Evolutionary conservation across 352 stramenopile genomes (phyloP).

Genomic region (Globisporangium parvum): DNA sequence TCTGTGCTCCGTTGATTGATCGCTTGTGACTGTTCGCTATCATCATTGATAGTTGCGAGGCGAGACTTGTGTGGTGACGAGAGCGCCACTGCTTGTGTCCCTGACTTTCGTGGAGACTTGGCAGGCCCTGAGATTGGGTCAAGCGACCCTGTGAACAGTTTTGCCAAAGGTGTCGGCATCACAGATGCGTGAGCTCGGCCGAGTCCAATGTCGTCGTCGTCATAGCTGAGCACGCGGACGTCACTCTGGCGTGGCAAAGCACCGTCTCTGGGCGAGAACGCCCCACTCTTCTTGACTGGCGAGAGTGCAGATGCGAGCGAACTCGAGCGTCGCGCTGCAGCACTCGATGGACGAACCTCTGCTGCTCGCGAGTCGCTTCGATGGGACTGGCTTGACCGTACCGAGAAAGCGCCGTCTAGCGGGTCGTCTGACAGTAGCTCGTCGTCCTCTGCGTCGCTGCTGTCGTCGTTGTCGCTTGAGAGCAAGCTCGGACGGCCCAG

Average conservation of each 20-base stretch:
- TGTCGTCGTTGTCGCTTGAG: constrained; percentile 2
- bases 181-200: background rate
- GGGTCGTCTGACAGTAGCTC: background rate
- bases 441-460: background rate
- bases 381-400: background rate
- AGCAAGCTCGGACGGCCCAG: constrained; percentile 4
- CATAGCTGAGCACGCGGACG: constrained; percentile 1
- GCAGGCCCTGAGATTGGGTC: background rate
- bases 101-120: no score
- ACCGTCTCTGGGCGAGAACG: background rate
- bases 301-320: background rate
- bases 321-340: background rate
- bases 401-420: background rate
- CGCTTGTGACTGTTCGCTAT: no score
- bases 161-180: constrained; percentile 1
- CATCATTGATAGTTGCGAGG: background rate
- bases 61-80: background rate
- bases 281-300: background rate
- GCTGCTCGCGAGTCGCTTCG: background rate
- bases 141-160: constrained; percentile 1
- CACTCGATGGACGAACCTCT: background rate
- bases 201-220: background rate
- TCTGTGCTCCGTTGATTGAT: no score
- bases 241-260: background rate
- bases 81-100: no score